These are phyloP conservation scores for Capsella rubella DNA, from an alignment of 441 rosid species.

Conservation along the genomic window DNA sequence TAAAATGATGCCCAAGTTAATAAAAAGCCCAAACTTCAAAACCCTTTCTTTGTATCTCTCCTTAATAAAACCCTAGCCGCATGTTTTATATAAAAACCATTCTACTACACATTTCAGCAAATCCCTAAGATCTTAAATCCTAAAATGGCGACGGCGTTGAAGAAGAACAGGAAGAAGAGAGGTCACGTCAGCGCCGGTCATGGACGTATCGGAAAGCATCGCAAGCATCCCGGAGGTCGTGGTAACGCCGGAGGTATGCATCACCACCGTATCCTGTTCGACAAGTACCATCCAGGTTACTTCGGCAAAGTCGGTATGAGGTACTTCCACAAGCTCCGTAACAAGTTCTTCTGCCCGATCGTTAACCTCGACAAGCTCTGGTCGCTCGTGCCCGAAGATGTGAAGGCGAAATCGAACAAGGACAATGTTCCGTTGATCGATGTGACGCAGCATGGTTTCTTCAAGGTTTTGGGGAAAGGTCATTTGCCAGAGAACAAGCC, in stretches of 20 bases:
- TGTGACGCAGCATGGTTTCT: conserved; percentile 81
- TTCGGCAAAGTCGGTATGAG: conserved; percentile 94
- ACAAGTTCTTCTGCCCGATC: conserved; percentile 78
- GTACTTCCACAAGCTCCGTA: conserved; percentile 87
- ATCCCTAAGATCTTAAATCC: conserved; percentile 19
- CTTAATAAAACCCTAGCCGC: conserved; percentile 28
- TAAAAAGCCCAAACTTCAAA: conserved; percentile 5
- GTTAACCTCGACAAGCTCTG: conserved; percentile 87
- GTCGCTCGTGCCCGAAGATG: conserved; percentile 75
- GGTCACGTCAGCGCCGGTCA: conserved; percentile 95
- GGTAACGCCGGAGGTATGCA: conserved; percentile 95
- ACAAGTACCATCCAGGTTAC: conserved; percentile 92
- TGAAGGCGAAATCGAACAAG: conserved; percentile 65
- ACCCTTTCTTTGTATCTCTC: background rate
- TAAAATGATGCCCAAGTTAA: background rate
- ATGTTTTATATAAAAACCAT: conserved; percentile 30
- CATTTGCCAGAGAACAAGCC: conserved; percentile 74
- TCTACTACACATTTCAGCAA: background rate
- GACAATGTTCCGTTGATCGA: conserved; percentile 75
- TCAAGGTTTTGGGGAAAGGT: conserved; percentile 84
- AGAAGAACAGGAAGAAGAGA: conserved; percentile 93
- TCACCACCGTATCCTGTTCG: conserved; percentile 91
- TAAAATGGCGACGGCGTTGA: conserved; percentile 72
- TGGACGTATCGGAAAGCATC: conserved; percentile 86
- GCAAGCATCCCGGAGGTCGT: conserved; percentile 91